A percentile compares a stretch with the other conserved stretches of the same genome.
These are phyloP conservation scores for Protomyces macrosporus DNA, from an alignment of 1,139 yeast genomes.

Conservation along the genomic window DNA sequence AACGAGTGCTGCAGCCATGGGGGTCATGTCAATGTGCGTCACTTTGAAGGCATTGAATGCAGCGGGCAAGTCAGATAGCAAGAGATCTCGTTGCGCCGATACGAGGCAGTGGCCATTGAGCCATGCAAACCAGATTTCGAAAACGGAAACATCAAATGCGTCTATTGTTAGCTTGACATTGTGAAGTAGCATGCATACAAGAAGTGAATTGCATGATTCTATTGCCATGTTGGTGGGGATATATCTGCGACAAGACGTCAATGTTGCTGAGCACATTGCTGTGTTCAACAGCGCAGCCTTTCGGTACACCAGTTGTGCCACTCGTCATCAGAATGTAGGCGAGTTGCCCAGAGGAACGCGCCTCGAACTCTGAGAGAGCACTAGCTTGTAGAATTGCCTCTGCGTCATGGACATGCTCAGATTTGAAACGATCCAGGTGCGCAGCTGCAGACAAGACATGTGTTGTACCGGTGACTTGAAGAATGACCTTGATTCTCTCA, in stretches of 20 bases:
- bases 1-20: constrained; percentile 30
- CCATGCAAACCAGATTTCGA: constrained; percentile 32
- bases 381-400: neutral
- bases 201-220: constrained; percentile 33
- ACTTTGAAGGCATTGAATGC: constrained; percentile 20
- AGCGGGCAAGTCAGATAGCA: constrained; percentile 26
- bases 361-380: neutral
- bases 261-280: constrained; percentile 51
- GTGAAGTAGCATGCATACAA: constrained; percentile 11
- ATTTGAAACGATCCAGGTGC: neutral
- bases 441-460: constrained; percentile 3
- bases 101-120: constrained; percentile 28
- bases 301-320: constrained; percentile 95
- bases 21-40: constrained; percentile 32
- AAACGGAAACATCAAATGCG: constrained; percentile 33
- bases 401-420: neutral
- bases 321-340: constrained; percentile 96
- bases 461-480: constrained; percentile 6
- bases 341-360: constrained; percentile 51
- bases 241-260: constrained; percentile 26
- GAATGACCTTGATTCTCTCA: constrained; percentile 13
- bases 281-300: constrained; percentile 85
- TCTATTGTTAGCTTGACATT: neutral
- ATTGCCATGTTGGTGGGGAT: constrained; percentile 24
- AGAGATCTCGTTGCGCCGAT: constrained; percentile 19